Base-by-base conservation (phyloP, 495 filamentous ascomycete species). In the Rostrohypoxylon terebratum region DNA sequence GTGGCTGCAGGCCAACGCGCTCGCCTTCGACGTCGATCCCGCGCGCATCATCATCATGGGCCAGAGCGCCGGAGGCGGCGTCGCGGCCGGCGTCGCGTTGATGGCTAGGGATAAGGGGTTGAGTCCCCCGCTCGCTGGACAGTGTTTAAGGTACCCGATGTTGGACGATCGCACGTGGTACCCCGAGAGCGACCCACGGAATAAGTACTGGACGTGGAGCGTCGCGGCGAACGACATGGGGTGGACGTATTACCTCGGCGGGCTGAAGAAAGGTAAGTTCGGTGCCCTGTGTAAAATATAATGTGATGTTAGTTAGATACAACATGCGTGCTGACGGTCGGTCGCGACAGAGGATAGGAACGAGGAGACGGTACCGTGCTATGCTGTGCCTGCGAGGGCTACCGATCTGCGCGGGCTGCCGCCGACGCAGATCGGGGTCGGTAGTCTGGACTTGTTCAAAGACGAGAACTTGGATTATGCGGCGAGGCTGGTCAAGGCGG, bases 401-500 rank as follows among this genome's bases (percentile, higher is more conserved):
- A 63, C 34, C 10, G 71, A 79, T 57, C 34, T 84, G 45, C 63
- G 60, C 5, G 76, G 77, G 9, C 53, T 85, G 48, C 83, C 83
- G 6, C 63, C 67, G 31, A 77, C 79, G 0, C 83, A 69, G 44
- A 72, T 85, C 14, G 80, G 83, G 23, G 74, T 79, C 9, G 81
- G 82, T 4, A 61, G 65, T 5, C 67, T 81, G 55, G 83, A 83
- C 61, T 23, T 83, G 14, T 85, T 87, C 65, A 74, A 79, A 7
- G 82, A 85, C 42, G 82, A 86, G 72, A 66, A 70, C 50, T 38
- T 85, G 3, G 78, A 66, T 7, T 87, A 78, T 73, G 85, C 80
- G 14, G 66, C 66, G 8, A 66, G 31, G 45, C 59, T 87, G 38
- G 80, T 78, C 62, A 70, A 44, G 57, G 72, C 68, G 18, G 82